Percentiles rank a stretch among this genome's conserved stretches.
Conservation (phyloP, 83 land plant species). For the Thuja plicata region DNA sequence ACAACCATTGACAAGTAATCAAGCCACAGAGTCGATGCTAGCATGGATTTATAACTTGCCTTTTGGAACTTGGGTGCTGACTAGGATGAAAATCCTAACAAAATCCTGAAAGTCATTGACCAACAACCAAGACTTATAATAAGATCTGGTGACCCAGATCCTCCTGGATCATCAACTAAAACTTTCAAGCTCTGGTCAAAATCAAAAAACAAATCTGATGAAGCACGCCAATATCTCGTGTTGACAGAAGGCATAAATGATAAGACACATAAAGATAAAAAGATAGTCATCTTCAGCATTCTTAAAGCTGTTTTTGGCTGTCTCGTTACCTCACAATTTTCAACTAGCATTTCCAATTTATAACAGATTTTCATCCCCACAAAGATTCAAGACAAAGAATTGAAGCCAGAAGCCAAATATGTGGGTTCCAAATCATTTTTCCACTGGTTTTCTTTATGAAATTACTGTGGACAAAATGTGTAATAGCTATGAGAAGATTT, state of each 20-base stretch:
- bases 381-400: neutral
- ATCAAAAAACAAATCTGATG: no score
- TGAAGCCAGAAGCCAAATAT: no score
- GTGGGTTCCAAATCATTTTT: neutral
- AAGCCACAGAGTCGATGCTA: no score
- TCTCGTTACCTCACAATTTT: neutral
- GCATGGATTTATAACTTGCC: no score
- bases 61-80: no score
- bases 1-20: no score
- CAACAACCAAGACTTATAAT: no score
- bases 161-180: no score
- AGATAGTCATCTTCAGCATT: neutral
- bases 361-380: neutral
- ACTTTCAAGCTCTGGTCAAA: neutral
- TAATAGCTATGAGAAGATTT: neutral
- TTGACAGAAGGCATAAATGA: neutral
- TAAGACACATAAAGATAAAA: neutral
- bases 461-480: neutral
- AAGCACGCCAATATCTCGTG: neutral
- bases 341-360: neutral
- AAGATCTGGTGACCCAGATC: no score
- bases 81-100: no score
- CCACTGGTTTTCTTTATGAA: neutral
- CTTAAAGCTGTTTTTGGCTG: neutral
- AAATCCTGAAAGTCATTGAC: no score